Evolutionary conservation across 306 rosid species (phyloP).

Genomic region (Pyrus bretschneideri): DNA sequence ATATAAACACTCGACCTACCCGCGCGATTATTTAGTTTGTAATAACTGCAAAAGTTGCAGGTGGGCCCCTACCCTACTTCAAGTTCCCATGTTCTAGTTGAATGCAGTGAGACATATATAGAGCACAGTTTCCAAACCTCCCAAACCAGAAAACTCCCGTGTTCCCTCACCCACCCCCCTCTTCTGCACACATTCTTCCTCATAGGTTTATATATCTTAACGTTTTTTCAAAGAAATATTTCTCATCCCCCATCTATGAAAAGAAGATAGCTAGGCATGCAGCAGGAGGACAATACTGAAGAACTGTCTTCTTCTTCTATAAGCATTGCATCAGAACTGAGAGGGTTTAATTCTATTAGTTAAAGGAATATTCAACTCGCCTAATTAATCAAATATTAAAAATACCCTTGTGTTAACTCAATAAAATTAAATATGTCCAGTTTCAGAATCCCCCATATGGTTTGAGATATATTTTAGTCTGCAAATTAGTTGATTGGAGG

Average conservation of each 20-base stretch:
- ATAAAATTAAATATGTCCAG: neutral
- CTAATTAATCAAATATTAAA: neutral
- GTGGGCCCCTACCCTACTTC: neutral
- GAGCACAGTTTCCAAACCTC: constrained; percentile 30
- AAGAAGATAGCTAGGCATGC: neutral
- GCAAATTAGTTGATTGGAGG: constrained; percentile 40
- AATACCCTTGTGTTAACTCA: neutral
- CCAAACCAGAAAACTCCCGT: constrained; percentile 37
- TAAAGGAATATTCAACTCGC: neutral
- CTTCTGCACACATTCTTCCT: constrained; percentile 40
- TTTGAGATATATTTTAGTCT: constrained; percentile 13
- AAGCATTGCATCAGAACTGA: neutral
- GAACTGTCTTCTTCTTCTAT: neutral
- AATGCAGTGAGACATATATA: constrained; percentile 1
- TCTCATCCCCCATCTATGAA: neutral
- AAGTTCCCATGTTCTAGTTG: constrained; percentile 29
- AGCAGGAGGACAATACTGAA: neutral
- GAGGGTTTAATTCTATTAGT: too few species aligned
- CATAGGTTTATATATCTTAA: neutral
- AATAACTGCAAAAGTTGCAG: neutral
- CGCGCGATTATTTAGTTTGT: too few species aligned
- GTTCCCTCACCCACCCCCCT: constrained; percentile 41
- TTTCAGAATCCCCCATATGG: constrained; percentile 2
- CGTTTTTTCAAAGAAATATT: neutral
- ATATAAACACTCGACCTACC: neutral